Evolutionary conservation across 2,329 filamentous ascomycete genomes (phyloP), one percentile per base, ranked within the genome.

Genomic region (Exophiala spinifera): DNA sequence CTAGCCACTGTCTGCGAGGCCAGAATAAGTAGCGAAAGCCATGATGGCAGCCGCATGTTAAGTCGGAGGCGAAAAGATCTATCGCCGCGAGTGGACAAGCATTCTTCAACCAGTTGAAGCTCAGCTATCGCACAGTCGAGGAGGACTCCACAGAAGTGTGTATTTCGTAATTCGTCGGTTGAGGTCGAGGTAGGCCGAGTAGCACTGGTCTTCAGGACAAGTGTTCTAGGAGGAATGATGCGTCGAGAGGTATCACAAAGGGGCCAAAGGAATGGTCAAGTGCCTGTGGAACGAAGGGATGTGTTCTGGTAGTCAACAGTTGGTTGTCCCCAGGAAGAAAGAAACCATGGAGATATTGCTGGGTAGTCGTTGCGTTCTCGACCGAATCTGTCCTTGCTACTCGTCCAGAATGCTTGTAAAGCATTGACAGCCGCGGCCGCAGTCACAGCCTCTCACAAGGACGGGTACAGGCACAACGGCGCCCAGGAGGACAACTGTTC

Each of bases 21-120:
- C 56, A 79, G 73, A 45, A 84, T 71, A 70, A 79, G 75, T 51
- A 78, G 69, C 46, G 83, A 73, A 69, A 79, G 75, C 54, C 58
- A 61, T 56, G 57, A 46, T 45, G 50, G 46, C 34, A 56, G 47
- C 31, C 52, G 52, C 59, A 59, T 58, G 54, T 40, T 60, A 46
- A 47, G n/a, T 34, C 43, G 31, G 23, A 10, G 40, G n/a, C 33
- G 25, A 33, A 19, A 51, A 17, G 42, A 7, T 37, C 57, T 25
- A 49, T 17, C 45, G 42, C 23, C 45, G 42, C 23, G 25, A 19
- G 39, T 39, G 15, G 25, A 34, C 23, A 53, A 28, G 50, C 53
- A 59, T 59, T 43, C 49, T 53, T 44, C 14, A 14, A 23, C 28
- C 28, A 31, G 23, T 4, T 25, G 23, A 25, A 25, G 23, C 23